phyloP scores from a whole-genome alignment of 2,329 filamentous ascomycete genomes.

The Fusarium citri region DNA sequence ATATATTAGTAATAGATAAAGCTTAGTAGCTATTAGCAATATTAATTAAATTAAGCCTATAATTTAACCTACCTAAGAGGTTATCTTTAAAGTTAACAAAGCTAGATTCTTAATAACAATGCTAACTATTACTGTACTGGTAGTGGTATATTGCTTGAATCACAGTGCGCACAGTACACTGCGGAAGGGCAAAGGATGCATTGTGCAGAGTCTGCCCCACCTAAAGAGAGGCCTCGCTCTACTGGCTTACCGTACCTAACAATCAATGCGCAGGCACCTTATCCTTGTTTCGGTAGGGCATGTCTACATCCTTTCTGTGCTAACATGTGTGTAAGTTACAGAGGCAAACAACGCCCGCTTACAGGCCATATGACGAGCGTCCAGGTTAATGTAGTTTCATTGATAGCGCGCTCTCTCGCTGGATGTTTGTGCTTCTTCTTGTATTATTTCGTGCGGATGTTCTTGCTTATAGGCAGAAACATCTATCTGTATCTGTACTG shows the following conservation, averaged over 20 bases:
- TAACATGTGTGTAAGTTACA: no score
- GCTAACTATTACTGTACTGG: no score
- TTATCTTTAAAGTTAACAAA: no score
- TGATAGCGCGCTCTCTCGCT: background rate
- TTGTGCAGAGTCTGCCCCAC: background rate
- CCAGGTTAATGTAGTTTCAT: background rate
- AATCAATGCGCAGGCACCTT: background rate
- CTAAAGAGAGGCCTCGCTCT: background rate
- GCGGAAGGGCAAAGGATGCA: background rate
- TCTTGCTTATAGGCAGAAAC: background rate
- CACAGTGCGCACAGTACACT: background rate
- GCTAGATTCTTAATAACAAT: no score
- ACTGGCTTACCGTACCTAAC: background rate
- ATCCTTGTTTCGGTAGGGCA: background rate
- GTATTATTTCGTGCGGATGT: no score
- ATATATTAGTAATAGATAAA: no score
- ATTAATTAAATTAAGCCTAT: no score
- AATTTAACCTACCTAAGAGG: no score
- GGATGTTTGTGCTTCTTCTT: background rate
- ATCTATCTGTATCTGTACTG: background rate
- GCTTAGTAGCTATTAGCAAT: no score
- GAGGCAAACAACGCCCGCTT: background rate
- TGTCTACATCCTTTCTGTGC: background rate
- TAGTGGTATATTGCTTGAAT: background rate
- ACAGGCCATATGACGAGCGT: background rate